Base-by-base conservation (phyloP, 192 early-diverging fungal genomes). In the Irineochytrium annulatum region DNA sequence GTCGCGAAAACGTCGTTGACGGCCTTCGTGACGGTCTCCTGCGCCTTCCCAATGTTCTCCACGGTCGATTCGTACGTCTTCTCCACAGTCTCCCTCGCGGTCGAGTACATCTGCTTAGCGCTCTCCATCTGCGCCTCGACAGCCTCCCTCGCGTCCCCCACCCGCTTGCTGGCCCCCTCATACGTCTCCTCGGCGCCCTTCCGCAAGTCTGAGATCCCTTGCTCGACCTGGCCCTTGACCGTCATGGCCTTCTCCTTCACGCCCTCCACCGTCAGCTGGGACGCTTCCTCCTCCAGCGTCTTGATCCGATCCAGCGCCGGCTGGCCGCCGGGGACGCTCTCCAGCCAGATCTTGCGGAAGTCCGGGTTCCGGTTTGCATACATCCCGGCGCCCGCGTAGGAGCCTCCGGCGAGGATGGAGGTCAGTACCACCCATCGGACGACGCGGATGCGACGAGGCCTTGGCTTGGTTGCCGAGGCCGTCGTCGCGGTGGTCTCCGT, bases 311-410 rank as follows among this genome's bases (percentile, higher is more conserved):
- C 63, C 22, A 65, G 27, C 6, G 26, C 30, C 17, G 17, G 16
- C 44, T 65, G 55, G 43, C 63, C 63, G 45, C 63, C 63, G 5
- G 63, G 56, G 26, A 46, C 55, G 33, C 58, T 65, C 26, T 65
- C 55, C 29, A 49, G 28, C 63, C 63, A 65, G 16, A 34, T 34
- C 34, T 19, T 3, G 19, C 43, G 31, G 31, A 45, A 6, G 33
- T 8, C 2, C 27, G 41, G 17, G 37, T 65, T 34, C 27, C 14
- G 16, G 28, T 32, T 16, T 3, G 63, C 63, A 31, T 43, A 46
- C 41, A 58, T 19, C 26, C 55, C 63, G 2, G 34, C 43, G 26
- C 55, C 63, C 8, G 14, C 34, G 33, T 52, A 62, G 14, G 29
- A 24, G 16, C 22, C 28, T 17, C 31, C 60, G 16, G 26, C 60